A percentile compares a stretch with the other conserved stretches of the same genome.
Conservation (phyloP, 129 eudicot species). For the Saussurea involucrata region DNA sequence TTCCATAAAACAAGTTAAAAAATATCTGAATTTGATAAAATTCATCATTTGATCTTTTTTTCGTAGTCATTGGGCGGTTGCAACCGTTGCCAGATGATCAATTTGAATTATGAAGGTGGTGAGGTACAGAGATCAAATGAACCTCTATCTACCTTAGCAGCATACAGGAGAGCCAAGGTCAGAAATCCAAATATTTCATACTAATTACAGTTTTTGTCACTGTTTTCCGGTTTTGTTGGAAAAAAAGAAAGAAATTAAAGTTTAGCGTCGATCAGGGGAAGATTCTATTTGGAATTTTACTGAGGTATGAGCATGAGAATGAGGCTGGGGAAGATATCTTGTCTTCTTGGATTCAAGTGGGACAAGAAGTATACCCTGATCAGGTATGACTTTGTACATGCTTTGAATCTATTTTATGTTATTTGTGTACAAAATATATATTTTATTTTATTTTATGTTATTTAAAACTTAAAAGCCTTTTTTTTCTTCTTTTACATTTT, state of each 20-base stretch:
- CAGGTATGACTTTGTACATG: slow-evolving; percentile 8
- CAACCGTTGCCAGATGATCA: slow-evolving; percentile 97
- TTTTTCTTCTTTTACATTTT: not conserved
- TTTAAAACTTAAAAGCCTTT: not conserved
- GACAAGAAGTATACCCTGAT: slow-evolving; percentile 60
- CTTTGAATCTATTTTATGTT: not conserved
- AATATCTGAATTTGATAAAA: too few species aligned
- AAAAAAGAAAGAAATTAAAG: not conserved
- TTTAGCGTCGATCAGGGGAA: slow-evolving; percentile 58
- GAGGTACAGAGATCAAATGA: slow-evolving; percentile 53
- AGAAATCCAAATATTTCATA: not conserved
- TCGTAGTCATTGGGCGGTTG: slow-evolving; percentile 93
- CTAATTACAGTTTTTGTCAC: not conserved
- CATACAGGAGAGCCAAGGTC: slow-evolving; percentile 86
- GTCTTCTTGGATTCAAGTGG: slow-evolving; percentile 57
- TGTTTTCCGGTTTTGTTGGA: not conserved
- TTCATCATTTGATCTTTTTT: not conserved
- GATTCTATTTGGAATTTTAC: slow-evolving; percentile 74
- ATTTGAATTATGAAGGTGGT: slow-evolving; percentile 44
- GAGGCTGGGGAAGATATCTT: slow-evolving; percentile 20
- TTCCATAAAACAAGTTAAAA: too few species aligned
- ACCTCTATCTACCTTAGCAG: slow-evolving; percentile 87
- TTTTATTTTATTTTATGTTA: too few species aligned
- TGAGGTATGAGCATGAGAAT: slow-evolving; percentile 34
- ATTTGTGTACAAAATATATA: too few species aligned